phyloP scores from a whole-genome alignment of 192 early-diverging fungal genomes.

The Coemansia sp. region DNA sequence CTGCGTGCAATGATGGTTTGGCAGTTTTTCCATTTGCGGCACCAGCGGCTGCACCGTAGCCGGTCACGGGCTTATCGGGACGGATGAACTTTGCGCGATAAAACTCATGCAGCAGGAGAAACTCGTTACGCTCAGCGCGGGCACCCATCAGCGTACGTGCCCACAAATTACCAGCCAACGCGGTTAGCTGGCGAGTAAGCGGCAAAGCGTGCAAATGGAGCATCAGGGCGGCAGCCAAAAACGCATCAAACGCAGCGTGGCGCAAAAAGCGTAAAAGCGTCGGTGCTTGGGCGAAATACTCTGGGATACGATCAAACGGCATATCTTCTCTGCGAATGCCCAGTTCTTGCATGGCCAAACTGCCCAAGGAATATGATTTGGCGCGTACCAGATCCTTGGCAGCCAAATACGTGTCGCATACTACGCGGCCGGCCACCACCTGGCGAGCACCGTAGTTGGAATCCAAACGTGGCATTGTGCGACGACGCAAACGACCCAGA shows the following conservation, averaged over 20 bases:
- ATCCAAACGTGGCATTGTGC: conserved; percentile 85
- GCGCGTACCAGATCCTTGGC: conserved; percentile 84
- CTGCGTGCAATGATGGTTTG: conserved; percentile 12
- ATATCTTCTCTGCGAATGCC: conserved; percentile 79
- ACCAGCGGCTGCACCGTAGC: not conserved
- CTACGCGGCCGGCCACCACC: conserved; percentile 79
- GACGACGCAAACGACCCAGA: conserved; percentile 82
- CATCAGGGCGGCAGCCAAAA: conserved; percentile 78
- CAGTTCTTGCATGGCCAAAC: conserved; percentile 75
- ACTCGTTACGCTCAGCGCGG: conserved; percentile 94
- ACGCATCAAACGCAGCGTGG: conserved; percentile 82
- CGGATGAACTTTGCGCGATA: conserved; percentile 87
- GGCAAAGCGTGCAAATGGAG: conserved; percentile 86
- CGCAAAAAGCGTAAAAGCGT: conserved; percentile 70
- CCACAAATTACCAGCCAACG: conserved; percentile 95
- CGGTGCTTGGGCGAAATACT: conserved; percentile 60
- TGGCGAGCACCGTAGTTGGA: conserved; percentile 73
- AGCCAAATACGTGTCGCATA: conserved; percentile 91
- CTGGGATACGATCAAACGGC: conserved; percentile 73
- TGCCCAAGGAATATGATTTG: conserved; percentile 80
- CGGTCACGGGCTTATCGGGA: conserved; percentile 71
- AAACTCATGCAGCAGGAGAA: conserved; percentile 93
- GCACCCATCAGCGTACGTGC: conserved; percentile 83
- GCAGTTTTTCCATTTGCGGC: not conserved
- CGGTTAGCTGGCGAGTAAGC: conserved; percentile 89